These are phyloP conservation scores for Cyathus striatus DNA, from an alignment of 768 basidiomycete species.

Conservation along the genomic window DNA sequence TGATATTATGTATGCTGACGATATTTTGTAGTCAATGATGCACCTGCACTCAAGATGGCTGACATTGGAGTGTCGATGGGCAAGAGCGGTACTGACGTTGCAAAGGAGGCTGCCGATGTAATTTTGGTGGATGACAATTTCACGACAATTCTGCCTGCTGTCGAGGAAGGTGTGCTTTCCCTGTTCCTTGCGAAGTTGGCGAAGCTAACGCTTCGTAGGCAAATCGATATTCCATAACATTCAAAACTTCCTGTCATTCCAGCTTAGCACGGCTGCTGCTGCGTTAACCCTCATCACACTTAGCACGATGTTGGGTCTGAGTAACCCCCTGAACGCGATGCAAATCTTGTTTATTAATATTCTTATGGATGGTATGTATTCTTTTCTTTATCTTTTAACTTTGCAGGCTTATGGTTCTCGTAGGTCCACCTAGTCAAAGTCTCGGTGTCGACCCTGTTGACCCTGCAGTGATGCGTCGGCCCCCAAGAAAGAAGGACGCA, in stretches of 20 bases:
- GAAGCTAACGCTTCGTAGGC: conserved; percentile 35
- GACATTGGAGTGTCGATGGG: conserved; percentile 99
- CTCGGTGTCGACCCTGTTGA: conserved; percentile 97
- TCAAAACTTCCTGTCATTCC: conserved; percentile 96
- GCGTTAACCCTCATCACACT: conserved; percentile 93
- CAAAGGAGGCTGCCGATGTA: conserved; percentile 96
- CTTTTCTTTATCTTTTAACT: conserved; percentile 1
- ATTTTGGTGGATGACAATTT: conserved; percentile 98
- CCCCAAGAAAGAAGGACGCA: conserved; percentile 89
- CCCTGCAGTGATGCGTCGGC: conserved; percentile 85
- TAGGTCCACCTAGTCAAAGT: conserved; percentile 92
- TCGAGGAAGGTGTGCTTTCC: conserved; percentile 75
- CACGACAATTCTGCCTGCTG: conserved; percentile 87
- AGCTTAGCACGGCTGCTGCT: conserved; percentile 95
- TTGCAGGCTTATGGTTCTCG: conserved; percentile 4
- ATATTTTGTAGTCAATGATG: conserved; percentile 86
- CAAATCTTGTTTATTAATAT: conserved; percentile 99
- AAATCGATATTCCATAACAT: conserved; percentile 99
- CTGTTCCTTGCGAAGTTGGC: conserved; percentile 6
- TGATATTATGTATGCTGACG: conserved; percentile 1
- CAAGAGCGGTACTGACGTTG: conserved; percentile 96
- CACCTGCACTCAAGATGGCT: conserved; percentile 95
- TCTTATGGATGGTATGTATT: conserved; percentile 83
- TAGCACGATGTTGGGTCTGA: conserved; percentile 84
- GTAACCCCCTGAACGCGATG: conserved; percentile 95